phyloP scores from a whole-genome alignment of 495 filamentous ascomycete genomes.

The Trypethelium eluteriae region DNA sequence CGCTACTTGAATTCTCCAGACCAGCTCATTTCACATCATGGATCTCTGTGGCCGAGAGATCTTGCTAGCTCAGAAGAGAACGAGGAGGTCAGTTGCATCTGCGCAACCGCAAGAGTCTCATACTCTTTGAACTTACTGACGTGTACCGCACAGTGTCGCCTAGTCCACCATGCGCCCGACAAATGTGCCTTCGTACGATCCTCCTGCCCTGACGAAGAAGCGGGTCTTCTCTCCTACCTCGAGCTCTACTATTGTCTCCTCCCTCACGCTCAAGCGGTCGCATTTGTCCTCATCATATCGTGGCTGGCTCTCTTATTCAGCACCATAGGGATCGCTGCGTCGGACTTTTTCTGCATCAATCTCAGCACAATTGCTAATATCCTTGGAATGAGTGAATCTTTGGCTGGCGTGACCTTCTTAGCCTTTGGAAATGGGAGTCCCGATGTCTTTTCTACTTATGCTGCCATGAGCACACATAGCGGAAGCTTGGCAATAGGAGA shows the following conservation, averaged over 20 bases:
- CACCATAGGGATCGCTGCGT: conserved; percentile 96
- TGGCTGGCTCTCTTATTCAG: conserved; percentile 93
- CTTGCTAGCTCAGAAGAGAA: conserved; percentile 13
- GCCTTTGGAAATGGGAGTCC: conserved; percentile 99
- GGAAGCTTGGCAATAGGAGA: conserved; percentile 94
- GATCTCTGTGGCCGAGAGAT: conserved; percentile 12
- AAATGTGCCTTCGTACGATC: conserved; percentile 78
- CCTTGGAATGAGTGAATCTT: conserved; percentile 87
- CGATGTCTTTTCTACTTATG: conserved; percentile 97
- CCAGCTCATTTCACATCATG: background rate
- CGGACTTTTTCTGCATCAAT: conserved; percentile 96
- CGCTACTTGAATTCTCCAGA: background rate
- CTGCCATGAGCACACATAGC: conserved; percentile 92
- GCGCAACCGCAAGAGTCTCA: background rate
- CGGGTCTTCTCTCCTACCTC: conserved; percentile 83
- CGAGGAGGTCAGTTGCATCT: conserved; percentile 20
- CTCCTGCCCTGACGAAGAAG: conserved; percentile 83
- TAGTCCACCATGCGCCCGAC: conserved; percentile 66
- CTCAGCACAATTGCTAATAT: conserved; percentile 82
- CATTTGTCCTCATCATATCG: conserved; percentile 63
- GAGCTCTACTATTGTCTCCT: conserved; percentile 84
- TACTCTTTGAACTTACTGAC: background rate
- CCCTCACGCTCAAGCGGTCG: conserved; percentile 59
- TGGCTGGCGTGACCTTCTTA: conserved; percentile 93
- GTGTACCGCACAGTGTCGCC: conserved; percentile 55